A percentile compares a stretch with the other conserved stretches of the same genome.
Conservation (phyloP, 495 filamentous ascomycete genomes). For the Aspergillus kassunensis region DNA sequence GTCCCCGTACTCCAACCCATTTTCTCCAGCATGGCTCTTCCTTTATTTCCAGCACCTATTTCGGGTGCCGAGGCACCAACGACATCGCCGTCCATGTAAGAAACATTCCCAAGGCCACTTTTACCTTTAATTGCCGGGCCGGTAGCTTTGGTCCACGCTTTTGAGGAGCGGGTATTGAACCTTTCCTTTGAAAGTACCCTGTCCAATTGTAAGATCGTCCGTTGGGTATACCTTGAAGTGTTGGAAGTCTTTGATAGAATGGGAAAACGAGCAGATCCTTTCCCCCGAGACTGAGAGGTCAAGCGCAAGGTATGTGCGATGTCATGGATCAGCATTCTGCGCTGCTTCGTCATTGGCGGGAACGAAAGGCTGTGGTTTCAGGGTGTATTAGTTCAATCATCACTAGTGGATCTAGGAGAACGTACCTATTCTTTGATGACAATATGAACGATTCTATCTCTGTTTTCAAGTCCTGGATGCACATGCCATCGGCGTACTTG, state of each 20-base stretch:
- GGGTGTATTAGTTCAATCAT: neutral
- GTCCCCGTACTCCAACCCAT: constrained; percentile 95
- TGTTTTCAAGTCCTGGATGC: constrained; percentile 60
- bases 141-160: constrained; percentile 24
- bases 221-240: constrained; percentile 52
- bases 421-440: constrained; percentile 60
- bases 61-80: constrained; percentile 83
- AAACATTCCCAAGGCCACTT: constrained; percentile 45
- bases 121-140: constrained; percentile 26
- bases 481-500: constrained; percentile 73
- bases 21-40: constrained; percentile 87
- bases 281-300: constrained; percentile 81
- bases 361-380: constrained; percentile 58
- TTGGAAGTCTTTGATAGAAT: constrained; percentile 68
- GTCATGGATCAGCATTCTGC: constrained; percentile 73
- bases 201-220: constrained; percentile 35
- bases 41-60: constrained; percentile 77
- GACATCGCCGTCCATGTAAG: constrained; percentile 80
- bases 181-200: constrained; percentile 30
- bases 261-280: constrained; percentile 67
- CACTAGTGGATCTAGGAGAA: constrained; percentile 5
- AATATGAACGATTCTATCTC: constrained; percentile 71
- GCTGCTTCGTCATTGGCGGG: constrained; percentile 76
- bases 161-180: constrained; percentile 32
- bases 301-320: constrained; percentile 66